Conservation (phyloP, 73 alveolate species). For the Paramecium primaurelia region DNA sequence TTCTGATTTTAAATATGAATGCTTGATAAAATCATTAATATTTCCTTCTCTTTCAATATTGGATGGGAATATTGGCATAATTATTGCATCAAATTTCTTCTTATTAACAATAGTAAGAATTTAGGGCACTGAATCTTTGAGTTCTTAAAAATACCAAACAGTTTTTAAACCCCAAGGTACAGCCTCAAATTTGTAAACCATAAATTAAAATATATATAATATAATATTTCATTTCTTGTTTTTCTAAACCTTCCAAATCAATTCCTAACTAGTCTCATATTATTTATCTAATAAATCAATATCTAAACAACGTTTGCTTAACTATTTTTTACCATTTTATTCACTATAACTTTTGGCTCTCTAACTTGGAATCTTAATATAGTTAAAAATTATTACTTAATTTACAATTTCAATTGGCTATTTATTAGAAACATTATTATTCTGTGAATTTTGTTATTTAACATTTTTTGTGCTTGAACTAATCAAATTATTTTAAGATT, state of each 20-base stretch:
- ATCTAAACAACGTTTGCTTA: neutral
- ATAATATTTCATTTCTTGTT: neutral
- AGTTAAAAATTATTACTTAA: neutral
- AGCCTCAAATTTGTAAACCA: slow-evolving; percentile 44
- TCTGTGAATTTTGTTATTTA: neutral
- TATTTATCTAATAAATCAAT: neutral
- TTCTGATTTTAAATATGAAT: neutral
- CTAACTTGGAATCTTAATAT: neutral
- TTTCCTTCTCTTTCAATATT: slow-evolving; percentile 7
- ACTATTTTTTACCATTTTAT: neutral
- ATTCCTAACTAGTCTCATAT: slow-evolving; percentile 2
- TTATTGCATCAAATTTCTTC: slow-evolving; percentile 1
- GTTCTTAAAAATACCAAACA: neutral
- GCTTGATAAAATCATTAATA: slow-evolving; percentile 25
- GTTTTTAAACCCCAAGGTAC: slow-evolving; percentile 44
- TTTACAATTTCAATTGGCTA: neutral
- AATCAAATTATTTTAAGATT: neutral
- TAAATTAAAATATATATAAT: neutral
- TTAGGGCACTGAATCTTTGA: slow-evolving; percentile 2
- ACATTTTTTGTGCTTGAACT: neutral
- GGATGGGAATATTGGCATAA: neutral
- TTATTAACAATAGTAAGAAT: neutral
- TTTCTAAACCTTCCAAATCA: neutral
- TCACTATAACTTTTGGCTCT: neutral
- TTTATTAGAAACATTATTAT: neutral